Base-by-base conservation (phyloP, 345 rosid genomes). In the Bretschneidera sinensis region DNA sequence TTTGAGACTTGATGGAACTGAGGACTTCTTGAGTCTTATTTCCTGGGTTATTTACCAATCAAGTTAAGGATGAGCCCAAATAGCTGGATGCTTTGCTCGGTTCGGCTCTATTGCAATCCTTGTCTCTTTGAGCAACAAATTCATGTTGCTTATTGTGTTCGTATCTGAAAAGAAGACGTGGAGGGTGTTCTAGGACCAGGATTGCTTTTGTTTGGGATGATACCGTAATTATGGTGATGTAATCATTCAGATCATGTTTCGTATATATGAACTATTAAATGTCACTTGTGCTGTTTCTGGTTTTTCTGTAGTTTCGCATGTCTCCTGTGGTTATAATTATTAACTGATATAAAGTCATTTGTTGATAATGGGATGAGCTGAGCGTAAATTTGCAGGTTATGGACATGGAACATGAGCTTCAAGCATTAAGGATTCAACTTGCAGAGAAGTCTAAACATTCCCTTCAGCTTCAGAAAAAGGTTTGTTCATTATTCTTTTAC, bases 381-480 rank as follows among this genome's bases (percentile, higher is more conserved):
- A 39, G 10, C 16, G 15, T 39, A 39, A 31, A 35, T 55, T 71
- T 73, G 63, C 69, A 90, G 97, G 97, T 87, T 43, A 87, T 85
- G 97, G 97, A 87, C 82, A 87, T 90, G 97, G 92, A 87, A 59
- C 81, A 83, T 76, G 97, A 90, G 75, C 84, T 90, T 61, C 79
- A 62, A 55, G 97, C 97, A 62, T 68, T 90, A 47, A 79, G 97
- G 75, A 75, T 63, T 74, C 97, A 87, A 75, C 92, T 87, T 68
- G 85, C 77, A 48, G 89, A 87, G 78, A 90, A 90, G 76, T 80
- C 92, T 28, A 85, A 75, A 63, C 85, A 75, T 62, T 85, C 85
- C 49, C 74, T 85, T 72, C 81, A 67, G 74, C 95, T 90, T 76
- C 84, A 79, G 59, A 87, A 79, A 72, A 84, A 82, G 92, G 97